These are phyloP conservation scores for Scopulariopsis brevicaulis DNA, from an alignment of 2,329 filamentous ascomycete species.

Conservation along the genomic window DNA sequence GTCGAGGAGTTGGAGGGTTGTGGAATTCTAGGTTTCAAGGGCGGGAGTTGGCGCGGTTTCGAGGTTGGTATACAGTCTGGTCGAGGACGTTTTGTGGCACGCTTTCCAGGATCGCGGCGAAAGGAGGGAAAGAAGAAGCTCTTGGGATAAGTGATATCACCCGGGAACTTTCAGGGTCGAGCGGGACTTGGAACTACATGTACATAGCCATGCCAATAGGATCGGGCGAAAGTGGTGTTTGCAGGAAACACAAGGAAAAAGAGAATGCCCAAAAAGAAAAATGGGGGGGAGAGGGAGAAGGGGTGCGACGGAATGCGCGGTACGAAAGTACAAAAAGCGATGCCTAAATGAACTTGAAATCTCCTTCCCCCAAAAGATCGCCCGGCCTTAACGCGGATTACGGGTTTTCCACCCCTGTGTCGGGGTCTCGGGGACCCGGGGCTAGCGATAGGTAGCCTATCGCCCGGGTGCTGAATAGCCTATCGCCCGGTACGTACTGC, in stretches of 20 bases:
- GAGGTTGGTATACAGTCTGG: too few relatives aligned
- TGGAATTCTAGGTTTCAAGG: background rate
- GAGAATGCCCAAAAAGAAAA: background rate
- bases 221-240: background rate
- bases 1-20: background rate
- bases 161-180: background rate
- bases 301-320: background rate
- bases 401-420: background rate
- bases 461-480: too few relatives aligned
- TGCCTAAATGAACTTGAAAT: background rate
- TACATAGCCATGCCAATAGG: background rate
- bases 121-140: background rate
- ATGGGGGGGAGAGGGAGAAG: background rate
- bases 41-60: too few relatives aligned
- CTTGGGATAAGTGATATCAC: background rate
- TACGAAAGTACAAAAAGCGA: too few relatives aligned
- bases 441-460: too few relatives aligned
- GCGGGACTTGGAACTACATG: background rate
- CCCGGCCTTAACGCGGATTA: background rate
- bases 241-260: background rate
- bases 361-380: background rate
- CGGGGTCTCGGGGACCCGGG: background rate
- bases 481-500: background rate
- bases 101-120: background rate
- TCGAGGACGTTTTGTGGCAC: too few relatives aligned